Base-by-base conservation (phyloP, 1,284 basidiomycete species). In the Filobasidium uniguttulatum region DNA sequence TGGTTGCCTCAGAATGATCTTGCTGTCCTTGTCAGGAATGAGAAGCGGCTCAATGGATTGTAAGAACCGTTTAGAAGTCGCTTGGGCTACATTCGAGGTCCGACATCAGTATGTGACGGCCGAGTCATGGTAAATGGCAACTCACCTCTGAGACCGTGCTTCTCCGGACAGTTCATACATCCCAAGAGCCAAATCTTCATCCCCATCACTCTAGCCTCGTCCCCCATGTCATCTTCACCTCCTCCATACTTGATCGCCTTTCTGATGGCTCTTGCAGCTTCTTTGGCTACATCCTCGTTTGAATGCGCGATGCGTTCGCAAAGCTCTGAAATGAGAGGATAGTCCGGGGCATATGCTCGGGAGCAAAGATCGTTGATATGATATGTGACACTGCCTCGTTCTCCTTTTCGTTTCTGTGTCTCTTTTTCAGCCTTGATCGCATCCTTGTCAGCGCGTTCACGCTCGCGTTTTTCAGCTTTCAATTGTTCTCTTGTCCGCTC, bases 301-400 rank as follows among this genome's bases (percentile, higher is more conserved):
- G 67, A 67, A n/a, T 56, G 56, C 35, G 66, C 64, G 54, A 70
- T 61, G 22, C 63, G 53, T 22, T 68, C 68, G 53, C 62, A 67
- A 8, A 68, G 57, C 19, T 62, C 63, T 40, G 65, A 59, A 12
- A 66, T 64, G 4, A 59, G 53, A 2, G 58, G 49, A 28, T 62
- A 55, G 23, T 55, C 54, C 20, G 37, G 26, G n/a, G 43, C 54
- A 22, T 31, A 29, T 12, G 44, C 49, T 19, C 44, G 36, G 15
- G 23, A 23, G 28, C 54, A 55, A 25, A 55, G 44, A 17, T 48
- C 47, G 17, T 41, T 47, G 5, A 53, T 53, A n/a, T 41, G 40
- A 20, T 31, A 53, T 8, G 46, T 44, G 17, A 53, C 51, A 35
- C 46, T 49, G 31, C 47, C 47, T 22, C 26, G 26, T 20, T 53